Percentiles rank a stretch among this genome's conserved stretches.
phyloP scores from a whole-genome alignment of 2,329 filamentous ascomycete species.

The Cordyceps javanica region DNA sequence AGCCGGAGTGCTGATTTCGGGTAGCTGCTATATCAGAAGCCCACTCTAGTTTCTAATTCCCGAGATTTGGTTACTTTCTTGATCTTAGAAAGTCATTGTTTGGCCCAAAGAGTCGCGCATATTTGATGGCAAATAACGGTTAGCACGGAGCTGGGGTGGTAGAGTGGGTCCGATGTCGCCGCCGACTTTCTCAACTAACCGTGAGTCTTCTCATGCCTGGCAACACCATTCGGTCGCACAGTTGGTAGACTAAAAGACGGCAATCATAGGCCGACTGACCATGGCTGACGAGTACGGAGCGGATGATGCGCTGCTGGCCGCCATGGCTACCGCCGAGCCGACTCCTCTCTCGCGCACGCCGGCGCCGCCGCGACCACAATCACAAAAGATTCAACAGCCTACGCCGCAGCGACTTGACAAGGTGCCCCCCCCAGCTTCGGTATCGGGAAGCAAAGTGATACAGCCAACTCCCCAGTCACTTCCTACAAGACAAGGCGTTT shows the following conservation, averaged over 20 bases:
- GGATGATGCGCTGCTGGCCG: constrained; percentile 50
- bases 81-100: too few species aligned
- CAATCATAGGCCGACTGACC: not conserved
- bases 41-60: too few species aligned
- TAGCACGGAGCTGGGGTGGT: too few species aligned
- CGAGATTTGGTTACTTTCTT: too few species aligned
- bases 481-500: constrained; percentile 56
- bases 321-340: constrained; percentile 45
- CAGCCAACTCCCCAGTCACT: constrained; percentile 89
- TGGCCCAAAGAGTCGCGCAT: too few species aligned
- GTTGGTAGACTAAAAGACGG: not conserved
- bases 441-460: constrained; percentile 53
- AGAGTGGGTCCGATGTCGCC: not conserved
- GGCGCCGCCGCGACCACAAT: constrained; percentile 32
- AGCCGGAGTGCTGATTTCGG: too few species aligned
- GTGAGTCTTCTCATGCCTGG: not conserved
- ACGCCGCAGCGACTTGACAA: constrained; percentile 52
- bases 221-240: not conserved
- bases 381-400: constrained; percentile 40
- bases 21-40: too few species aligned
- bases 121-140: too few species aligned
- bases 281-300: constrained; percentile 53
- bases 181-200: not conserved
- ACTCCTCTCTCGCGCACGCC: constrained; percentile 18
- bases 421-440: constrained; percentile 29